Conservation (phyloP, 2,329 filamentous ascomycete species). For the Madurella mycetomatis region DNA sequence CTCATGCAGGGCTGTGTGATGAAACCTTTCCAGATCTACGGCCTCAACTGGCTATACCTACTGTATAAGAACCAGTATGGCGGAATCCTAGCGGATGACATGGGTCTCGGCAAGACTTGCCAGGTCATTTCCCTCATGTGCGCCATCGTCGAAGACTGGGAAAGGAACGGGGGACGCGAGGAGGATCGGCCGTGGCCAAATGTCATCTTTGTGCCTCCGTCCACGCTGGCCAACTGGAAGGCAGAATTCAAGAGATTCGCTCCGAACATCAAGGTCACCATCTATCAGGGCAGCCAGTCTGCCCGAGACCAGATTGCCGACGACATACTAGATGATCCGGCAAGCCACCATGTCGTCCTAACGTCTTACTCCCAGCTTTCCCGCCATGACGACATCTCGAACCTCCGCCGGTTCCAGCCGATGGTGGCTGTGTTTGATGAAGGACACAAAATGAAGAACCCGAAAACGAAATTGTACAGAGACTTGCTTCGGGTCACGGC, state of each 20-base stretch:
- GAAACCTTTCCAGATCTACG: constrained; percentile 92
- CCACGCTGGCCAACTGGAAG: constrained; percentile 94
- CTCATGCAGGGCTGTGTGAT: constrained; percentile 74
- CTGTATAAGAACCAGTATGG: constrained; percentile 76
- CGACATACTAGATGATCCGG: constrained; percentile 58
- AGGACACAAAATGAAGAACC: constrained; percentile 89
- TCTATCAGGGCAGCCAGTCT: constrained; percentile 60
- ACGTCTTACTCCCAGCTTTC: constrained; percentile 58
- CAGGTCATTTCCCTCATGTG: constrained; percentile 92
- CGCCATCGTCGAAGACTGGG: constrained; percentile 66
- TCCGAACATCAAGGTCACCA: constrained; percentile 69
- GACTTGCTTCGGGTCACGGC: constrained; percentile 73
- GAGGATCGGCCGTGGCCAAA: constrained; percentile 59
- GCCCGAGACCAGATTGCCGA: constrained; percentile 66
- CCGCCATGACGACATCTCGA: constrained; percentile 46
- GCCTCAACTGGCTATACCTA: constrained; percentile 88
- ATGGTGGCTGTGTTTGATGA: constrained; percentile 78
- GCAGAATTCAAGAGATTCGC: constrained; percentile 87
- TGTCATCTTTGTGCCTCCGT: constrained; percentile 85
- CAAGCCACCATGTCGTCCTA: constrained; percentile 59
- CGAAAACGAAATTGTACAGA: constrained; percentile 73
- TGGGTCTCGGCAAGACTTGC: constrained; percentile 95
- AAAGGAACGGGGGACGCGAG: constrained; percentile 27
- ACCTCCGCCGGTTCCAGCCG: constrained; percentile 45
- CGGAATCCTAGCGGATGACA: constrained; percentile 93